Evolutionary conservation across 768 basidiomycete species (phyloP).

Genomic region (Auriscalpium microsporum): DNA sequence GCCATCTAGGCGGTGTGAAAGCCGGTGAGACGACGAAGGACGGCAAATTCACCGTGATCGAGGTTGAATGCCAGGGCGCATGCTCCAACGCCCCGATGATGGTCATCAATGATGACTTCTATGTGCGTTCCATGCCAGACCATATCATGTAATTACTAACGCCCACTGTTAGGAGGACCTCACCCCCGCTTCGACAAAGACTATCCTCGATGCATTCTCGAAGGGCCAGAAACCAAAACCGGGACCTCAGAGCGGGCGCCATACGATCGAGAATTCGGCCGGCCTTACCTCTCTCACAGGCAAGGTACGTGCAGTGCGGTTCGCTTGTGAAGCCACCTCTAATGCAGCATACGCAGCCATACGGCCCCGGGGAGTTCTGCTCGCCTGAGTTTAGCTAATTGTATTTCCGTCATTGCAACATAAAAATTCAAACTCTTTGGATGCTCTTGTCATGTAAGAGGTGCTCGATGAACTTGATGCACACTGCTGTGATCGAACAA

Average conservation of each 20-base stretch:
- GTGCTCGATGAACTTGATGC: too few species aligned
- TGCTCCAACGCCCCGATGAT: slow-evolving; percentile 99
- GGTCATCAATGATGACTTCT: slow-evolving; percentile 93
- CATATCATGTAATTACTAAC: slow-evolving; percentile 10
- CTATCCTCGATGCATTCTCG: slow-evolving; percentile 69
- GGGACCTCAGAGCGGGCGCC: slow-evolving; percentile 85
- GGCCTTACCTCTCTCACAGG: slow-evolving; percentile 73
- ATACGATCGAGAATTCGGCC: slow-evolving; percentile 89
- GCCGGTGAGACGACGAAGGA: slow-evolving; percentile 92
- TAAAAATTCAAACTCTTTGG: background rate
- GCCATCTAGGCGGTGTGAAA: slow-evolving; percentile 74
- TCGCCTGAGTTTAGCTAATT: slow-evolving; percentile 69
- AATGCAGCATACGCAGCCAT: slow-evolving; percentile 47
- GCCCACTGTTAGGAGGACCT: slow-evolving; percentile 63
- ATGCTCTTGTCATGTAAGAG: background rate
- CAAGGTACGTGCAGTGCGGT: slow-evolving; percentile 40
- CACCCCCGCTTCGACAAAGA: slow-evolving; percentile 66
- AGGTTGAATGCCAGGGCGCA: slow-evolving; percentile 98
- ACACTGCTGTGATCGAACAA: too few species aligned
- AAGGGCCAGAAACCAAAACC: slow-evolving; percentile 83
- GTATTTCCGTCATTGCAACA: background rate
- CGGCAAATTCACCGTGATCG: slow-evolving; percentile 93
- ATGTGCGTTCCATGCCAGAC: slow-evolving; percentile 40
- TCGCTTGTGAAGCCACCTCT: background rate
- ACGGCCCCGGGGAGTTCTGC: slow-evolving; percentile 89